A percentile compares a stretch with the other conserved stretches of the same genome.
Conservation (phyloP, 139 green algal genomes). For the Coelastrella sp. region DNA sequence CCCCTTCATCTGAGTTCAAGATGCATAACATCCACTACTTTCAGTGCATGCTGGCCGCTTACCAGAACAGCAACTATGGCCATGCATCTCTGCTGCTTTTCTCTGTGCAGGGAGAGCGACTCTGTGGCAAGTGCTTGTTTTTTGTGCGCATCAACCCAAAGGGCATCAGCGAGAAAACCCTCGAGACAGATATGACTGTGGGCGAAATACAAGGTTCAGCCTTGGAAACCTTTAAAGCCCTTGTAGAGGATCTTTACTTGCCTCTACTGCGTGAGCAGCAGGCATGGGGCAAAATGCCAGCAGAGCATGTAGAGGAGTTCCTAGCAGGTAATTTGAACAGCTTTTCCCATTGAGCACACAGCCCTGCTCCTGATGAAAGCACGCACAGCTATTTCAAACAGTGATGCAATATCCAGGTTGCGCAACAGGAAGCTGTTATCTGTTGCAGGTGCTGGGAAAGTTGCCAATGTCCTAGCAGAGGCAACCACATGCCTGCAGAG, state of each 20-base stretch:
- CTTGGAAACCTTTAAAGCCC: constrained; percentile 75
- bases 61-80: not conserved
- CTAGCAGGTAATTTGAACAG: constrained; percentile 33
- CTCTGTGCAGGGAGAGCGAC: constrained; percentile 63
- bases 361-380: too few species aligned
- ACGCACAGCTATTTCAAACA: too few species aligned
- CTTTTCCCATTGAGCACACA: too few species aligned
- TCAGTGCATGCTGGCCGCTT: not conserved
- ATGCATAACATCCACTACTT: not conserved
- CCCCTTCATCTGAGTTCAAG: not conserved
- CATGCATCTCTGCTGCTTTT: not conserved
- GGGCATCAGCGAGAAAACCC: constrained; percentile 74
- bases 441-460: constrained; percentile 63
- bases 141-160: constrained; percentile 77
- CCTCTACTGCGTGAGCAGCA: constrained; percentile 78
- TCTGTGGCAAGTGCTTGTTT: constrained; percentile 75
- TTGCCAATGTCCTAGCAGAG: constrained; percentile 78
- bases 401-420: too few species aligned
- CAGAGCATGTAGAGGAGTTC: constrained; percentile 74
- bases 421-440: too few species aligned
- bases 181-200: constrained; percentile 67
- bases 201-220: constrained; percentile 59
- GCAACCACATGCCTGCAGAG: constrained; percentile 71
- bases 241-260: constrained; percentile 86
- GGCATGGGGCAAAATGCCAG: constrained; percentile 63